These are phyloP conservation scores for Rhodamnia argentea DNA, from an alignment of 345 rosid genomes.

Conservation along the genomic window DNA sequence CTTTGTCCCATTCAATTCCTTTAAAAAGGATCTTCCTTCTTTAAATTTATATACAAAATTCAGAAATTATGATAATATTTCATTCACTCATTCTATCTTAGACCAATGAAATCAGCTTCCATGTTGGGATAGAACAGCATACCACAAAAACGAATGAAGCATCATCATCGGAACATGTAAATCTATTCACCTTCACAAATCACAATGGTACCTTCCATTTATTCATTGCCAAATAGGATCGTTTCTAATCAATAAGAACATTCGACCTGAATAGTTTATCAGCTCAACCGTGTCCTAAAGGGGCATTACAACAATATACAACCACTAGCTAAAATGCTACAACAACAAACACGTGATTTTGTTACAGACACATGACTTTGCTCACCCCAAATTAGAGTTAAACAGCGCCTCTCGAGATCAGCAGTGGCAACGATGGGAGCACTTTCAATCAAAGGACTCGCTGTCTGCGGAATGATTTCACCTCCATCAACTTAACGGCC, in stretches of 20 bases:
- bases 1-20: background rate
- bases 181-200: background rate
- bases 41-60: background rate
- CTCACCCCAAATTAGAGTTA: background rate
- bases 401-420: background rate
- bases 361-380: background rate
- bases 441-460: background rate
- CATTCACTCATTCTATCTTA: background rate
- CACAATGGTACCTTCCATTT: background rate
- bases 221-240: background rate
- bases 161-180: background rate
- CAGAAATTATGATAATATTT: background rate
- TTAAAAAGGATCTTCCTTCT: background rate
- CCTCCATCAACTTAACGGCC: background rate
- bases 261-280: background rate
- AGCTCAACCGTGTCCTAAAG: background rate
- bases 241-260: background rate
- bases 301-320: background rate
- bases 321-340: background rate
- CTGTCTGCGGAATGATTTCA: background rate
- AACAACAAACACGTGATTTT: background rate
- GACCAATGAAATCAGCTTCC: background rate
- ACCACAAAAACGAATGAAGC: background rate
- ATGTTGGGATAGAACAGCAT: background rate
- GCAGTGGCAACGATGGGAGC: background rate